Evolutionary conservation across 106 monocot species (phyloP), one percentile per base, ranked within the genome.

Genomic region (Acorus gramineus): DNA sequence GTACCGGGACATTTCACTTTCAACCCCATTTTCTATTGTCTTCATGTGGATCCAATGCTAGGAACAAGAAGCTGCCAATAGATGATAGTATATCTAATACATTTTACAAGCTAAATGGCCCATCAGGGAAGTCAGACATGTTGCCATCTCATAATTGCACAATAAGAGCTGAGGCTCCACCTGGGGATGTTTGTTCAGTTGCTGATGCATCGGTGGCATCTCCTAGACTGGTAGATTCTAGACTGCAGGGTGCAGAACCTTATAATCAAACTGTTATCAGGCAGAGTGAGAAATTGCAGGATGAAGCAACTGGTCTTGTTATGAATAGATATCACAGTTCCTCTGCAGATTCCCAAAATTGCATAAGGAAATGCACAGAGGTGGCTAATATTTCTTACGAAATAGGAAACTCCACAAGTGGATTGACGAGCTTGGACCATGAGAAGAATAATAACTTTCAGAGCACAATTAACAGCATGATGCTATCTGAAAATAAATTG

Each of bases 1-100:
- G 72, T 28, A 28, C 28, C 58, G 81, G 84, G 5, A 65, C 72
- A 57, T 89, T 84, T 72, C n/a, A 73, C 51, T 89, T 84, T 47
- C 69, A 78, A 68, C 81, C 88, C 14, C 68, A 54, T 56, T 56
- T 55, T 80, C 66, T 63, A 52, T 67, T 68, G 10, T 53, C 74
- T n/a, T 71, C 71, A 9, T 44, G 63, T 68, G 67, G 64, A 13
- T 68, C 72, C n/a, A 44, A 14, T 12, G 61, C 44, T 65, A 47
- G 57, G 11, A 69, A 57, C 13, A 64, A 46, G 73, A 71, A 44
- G 8, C 64, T 2, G 14, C 12, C 3, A 8, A 14, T 11, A 60
- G 53, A 3, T 5, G 7, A 59, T 55, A 56, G 49, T 14, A 55
- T 45, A 6, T 44, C 68, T 11, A 42, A 57, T 48, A n/a, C 68